These are phyloP conservation scores for Houttuynia cordata DNA, from an alignment of 164 flowering plant species.

Conservation along the genomic window DNA sequence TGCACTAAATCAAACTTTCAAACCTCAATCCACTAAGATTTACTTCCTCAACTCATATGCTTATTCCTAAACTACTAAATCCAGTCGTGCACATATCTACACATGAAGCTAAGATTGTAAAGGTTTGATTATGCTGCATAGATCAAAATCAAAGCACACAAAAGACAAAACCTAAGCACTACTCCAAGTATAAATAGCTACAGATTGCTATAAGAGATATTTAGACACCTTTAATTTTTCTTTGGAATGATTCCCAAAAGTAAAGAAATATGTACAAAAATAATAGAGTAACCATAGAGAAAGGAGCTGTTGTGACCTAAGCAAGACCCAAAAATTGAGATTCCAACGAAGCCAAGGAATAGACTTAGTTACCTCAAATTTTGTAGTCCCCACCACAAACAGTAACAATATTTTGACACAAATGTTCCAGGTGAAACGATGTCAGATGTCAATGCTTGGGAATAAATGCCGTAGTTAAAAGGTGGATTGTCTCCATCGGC, in stretches of 20 bases:
- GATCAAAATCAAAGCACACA: too few species aligned
- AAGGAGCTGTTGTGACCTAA: not conserved
- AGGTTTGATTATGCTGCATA: too few species aligned
- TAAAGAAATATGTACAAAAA: not conserved
- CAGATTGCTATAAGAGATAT: not conserved
- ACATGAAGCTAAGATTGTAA: too few species aligned
- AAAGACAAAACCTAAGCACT: too few species aligned
- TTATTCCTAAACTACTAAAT: not conserved
- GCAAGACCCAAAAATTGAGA: not conserved
- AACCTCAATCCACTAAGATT: not conserved
- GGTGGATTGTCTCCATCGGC: conserved; percentile 28
- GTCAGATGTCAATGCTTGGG: conserved; percentile 59
- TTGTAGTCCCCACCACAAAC: conserved; percentile 99
- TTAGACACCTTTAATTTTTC: too few species aligned
- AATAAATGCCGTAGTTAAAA: conserved; percentile 82
- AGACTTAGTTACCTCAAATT: conserved; percentile 58
- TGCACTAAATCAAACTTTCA: not conserved
- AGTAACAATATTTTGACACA: conserved; percentile 76
- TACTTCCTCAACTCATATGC: not conserved
- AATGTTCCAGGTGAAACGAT: conserved; percentile 50
- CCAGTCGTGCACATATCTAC: too few species aligned
- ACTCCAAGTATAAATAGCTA: too few species aligned
- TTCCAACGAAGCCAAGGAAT: too few species aligned
- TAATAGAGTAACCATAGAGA: not conserved
- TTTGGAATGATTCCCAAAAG: not conserved